Percentiles rank a stretch among this genome's conserved stretches.
Evolutionary conservation across 306 rosid species (phyloP).

Genomic region (Myrica gale): DNA sequence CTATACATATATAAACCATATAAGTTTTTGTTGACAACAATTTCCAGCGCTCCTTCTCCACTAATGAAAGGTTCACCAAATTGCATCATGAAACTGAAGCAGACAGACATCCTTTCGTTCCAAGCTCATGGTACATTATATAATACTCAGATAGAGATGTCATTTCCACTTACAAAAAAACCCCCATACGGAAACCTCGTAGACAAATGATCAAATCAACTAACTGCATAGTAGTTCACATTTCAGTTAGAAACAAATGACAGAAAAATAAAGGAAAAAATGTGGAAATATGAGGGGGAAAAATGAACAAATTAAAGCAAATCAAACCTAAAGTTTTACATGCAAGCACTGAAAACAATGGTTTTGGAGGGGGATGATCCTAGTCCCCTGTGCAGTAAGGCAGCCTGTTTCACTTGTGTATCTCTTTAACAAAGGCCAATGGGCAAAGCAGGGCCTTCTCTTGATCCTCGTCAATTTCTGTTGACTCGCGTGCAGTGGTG

Average conservation of each 20-base stretch:
- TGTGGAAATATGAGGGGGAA: not conserved
- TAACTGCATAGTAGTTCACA: constrained; percentile 3
- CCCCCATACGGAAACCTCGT: not conserved
- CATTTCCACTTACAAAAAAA: not conserved
- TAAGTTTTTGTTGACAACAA: not conserved
- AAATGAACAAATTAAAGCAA: not conserved
- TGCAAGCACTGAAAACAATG: constrained; percentile 12
- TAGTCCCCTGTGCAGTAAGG: not conserved
- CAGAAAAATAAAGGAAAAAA: not conserved
- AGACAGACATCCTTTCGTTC: constrained; percentile 2
- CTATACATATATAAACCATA: not conserved
- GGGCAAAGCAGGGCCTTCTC: constrained; percentile 63
- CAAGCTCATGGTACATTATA: not conserved
- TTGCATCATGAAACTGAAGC: not conserved
- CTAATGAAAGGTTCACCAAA: not conserved
- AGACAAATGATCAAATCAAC: constrained; percentile 9
- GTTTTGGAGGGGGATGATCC: not conserved
- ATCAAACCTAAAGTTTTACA: not conserved
- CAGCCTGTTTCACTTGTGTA: constrained; percentile 17
- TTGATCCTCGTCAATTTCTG: constrained; percentile 58
- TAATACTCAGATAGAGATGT: not conserved
- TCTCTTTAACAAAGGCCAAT: constrained; percentile 53
- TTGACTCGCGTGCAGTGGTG: constrained; percentile 42
- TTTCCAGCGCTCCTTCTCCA: not conserved
- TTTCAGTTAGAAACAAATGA: constrained; percentile 4